Evolutionary conservation across 2,329 filamentous ascomycete species (phyloP), one percentile per base, ranked within the genome.

Genomic region (Bipolaris victoriae): DNA sequence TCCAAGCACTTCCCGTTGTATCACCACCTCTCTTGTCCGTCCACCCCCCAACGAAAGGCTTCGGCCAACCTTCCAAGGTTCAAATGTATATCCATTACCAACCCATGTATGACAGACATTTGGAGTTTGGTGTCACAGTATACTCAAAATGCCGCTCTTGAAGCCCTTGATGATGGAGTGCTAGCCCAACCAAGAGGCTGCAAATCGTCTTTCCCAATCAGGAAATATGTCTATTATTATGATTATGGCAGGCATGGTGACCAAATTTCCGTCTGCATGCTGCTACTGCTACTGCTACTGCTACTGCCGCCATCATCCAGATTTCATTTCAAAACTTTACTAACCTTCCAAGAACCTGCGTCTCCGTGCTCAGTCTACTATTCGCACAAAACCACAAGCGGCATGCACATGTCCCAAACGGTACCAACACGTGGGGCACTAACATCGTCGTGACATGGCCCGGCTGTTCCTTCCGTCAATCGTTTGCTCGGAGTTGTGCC

Each of bases 401-500:
- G 26, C 16, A 45, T 31, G 41, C 41, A n/a, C 22, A 44, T 20
- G 15, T 51, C 15, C 31, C 5, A n/a, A 52, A 20, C 29, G 18
- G 36, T 18, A 49, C 7, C 26, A 29, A 7, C 46, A 39, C 40
- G 40, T 18, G 43, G 43, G 16, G 15, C 36, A 29, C 24, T 33
- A 29, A 36, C 47, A 36, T 47, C 18, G 26, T 40, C 51, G 24
- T 46, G 33, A 16, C 35, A 20, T 36, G 49, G 15, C 18, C 29
- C 46, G 41, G 35, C 26, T 40, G 33, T 49, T 45, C 26, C 36
- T 41, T 7, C 18, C 29, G 37, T 39, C 46, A 43, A 45, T 43
- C 16, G 49, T 37, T 50, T 60, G 31, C 31, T 41, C 20, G 44
- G 29, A 55, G 26, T 41, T 53, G 40, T 41, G 29, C 57, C 44